Base-by-base conservation (phyloP, 2,329 filamentous ascomycete genomes). In the Leptographium radiaticola region DNA sequence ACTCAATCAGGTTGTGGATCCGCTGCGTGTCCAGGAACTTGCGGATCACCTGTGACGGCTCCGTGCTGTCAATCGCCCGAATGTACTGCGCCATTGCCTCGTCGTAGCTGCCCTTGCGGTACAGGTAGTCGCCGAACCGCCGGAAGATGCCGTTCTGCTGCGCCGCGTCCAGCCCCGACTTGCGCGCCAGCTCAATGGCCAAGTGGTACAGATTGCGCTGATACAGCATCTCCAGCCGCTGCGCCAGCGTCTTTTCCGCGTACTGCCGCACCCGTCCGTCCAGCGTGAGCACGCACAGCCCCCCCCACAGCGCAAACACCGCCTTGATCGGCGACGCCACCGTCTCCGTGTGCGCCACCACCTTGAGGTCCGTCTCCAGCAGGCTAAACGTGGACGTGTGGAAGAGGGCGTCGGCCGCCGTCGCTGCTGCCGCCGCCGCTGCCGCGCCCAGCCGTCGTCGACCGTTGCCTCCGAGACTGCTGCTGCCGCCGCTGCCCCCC, bases 61-160 rank as follows among this genome's bases (percentile, higher is more conserved):
- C 91, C 0, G 91, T 97, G 56, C 88, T 93, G 64, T 96, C 90
- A 56, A 98, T 96, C 0, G 94, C 91, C 61, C 89, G 86, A 58
- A 98, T 82, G 65, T 98, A 98, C 67, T 97, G 93, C 62, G 94
- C 86, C 94, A 98, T 98, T n/a, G 94, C 90, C 8, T 87, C 93
- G 64, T 98, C 93, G 64, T 91, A 98, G 64, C 96, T 90, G 6
- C 87, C 89, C 63, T 95, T 95, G 59, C 94, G 88, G 63, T 98
- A 97, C 4, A 97, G 70, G 63, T 91, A 87, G 65, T 98, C 93
- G 13, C 91, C 93, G 67, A 95, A 97, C 65, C 85, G 90, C 55
- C 91, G 83, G 64, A 91, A 94, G 55, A 98, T 98, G 55, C 87
- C 75, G 62, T 94, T 96, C 62, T 95, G 88, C 66, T 96, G 88